These are phyloP conservation scores for Adiantum capillusveneris DNA, from an alignment of 75 land plant genomes.

Conservation along the genomic window DNA sequence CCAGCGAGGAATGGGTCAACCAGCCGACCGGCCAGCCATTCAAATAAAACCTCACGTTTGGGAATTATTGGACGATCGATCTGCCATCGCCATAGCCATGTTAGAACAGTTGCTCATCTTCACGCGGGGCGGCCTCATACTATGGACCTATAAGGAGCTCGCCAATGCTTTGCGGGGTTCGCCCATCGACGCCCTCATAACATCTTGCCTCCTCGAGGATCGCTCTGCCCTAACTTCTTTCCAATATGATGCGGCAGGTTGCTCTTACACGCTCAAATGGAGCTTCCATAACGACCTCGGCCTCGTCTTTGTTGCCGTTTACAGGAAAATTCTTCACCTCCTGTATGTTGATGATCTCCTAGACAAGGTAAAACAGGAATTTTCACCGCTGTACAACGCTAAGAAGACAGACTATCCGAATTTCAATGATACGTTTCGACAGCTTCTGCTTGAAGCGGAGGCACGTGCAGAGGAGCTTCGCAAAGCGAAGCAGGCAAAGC, in stretches of 20 bases:
- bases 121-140: slow-evolving; percentile 90
- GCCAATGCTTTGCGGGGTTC: slow-evolving; percentile 88
- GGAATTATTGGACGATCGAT: neutral
- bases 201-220: slow-evolving; percentile 93
- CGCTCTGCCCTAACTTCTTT: slow-evolving; percentile 73
- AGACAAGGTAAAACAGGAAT: slow-evolving; percentile 65
- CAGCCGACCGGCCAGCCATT: no score
- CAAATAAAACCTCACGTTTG: no score
- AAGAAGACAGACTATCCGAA: slow-evolving; percentile 55
- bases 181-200: slow-evolving; percentile 88
- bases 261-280: slow-evolving; percentile 93
- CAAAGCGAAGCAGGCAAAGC: slow-evolving; percentile 41
- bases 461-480: slow-evolving; percentile 71
- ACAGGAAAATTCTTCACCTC: slow-evolving; percentile 77
- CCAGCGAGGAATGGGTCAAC: no score
- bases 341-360: slow-evolving; percentile 94
- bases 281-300: slow-evolving; percentile 95
- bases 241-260: slow-evolving; percentile 70
- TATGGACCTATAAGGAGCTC: slow-evolving; percentile 91
- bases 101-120: slow-evolving; percentile 94
- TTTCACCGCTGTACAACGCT: slow-evolving; percentile 62
- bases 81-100: slow-evolving; percentile 30
- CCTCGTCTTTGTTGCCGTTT: slow-evolving; percentile 92
- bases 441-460: slow-evolving; percentile 83
- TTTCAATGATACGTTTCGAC: slow-evolving; percentile 89